Conservation (phyloP, 805 yeast genomes). For the Scheffersomyces amazonensis region DNA sequence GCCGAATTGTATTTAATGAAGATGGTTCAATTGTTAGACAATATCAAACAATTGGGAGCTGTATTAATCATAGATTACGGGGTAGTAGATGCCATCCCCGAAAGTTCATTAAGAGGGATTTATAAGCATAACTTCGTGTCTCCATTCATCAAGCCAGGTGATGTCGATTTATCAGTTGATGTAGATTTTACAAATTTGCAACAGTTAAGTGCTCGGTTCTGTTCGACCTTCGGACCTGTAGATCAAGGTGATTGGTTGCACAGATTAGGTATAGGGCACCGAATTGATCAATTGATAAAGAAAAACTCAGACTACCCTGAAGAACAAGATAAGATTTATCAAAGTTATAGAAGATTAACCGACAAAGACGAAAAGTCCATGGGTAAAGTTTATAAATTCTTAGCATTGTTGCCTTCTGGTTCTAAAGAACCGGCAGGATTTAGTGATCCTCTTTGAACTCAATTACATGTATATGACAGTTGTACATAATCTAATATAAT, state of each 20-base stretch:
- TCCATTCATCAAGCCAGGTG: slow-evolving; percentile 75
- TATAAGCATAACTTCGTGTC: slow-evolving; percentile 67
- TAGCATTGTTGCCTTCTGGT: slow-evolving; percentile 55
- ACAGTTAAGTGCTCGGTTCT: slow-evolving; percentile 6
- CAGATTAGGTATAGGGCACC: slow-evolving; percentile 68
- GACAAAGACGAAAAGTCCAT: slow-evolving; percentile 58
- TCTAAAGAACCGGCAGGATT: slow-evolving; percentile 53
- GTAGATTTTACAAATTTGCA: slow-evolving; percentile 71
- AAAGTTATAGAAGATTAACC: slow-evolving; percentile 61
- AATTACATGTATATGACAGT: too few species aligned
- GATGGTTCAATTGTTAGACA: slow-evolving; percentile 47
- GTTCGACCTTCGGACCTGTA: slow-evolving; percentile 50
- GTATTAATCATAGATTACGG: slow-evolving; percentile 81
- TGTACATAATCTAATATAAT: too few species aligned
- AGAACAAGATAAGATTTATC: slow-evolving; percentile 49
- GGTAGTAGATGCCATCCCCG: slow-evolving; percentile 57
- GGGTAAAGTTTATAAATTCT: slow-evolving; percentile 76
- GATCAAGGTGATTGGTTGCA: slow-evolving; percentile 82
- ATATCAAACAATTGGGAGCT: slow-evolving; percentile 49
- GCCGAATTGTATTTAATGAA: slow-evolving; percentile 56
- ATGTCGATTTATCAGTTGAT: slow-evolving; percentile 78
- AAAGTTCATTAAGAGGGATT: slow-evolving; percentile 73
- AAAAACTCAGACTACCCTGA: slow-evolving; percentile 37
- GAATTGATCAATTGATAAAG: slow-evolving; percentile 58
- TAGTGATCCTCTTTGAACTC: too few species aligned